Conservation (phyloP, 2,329 filamentous ascomycete species). For the Colletotrichum noveboracense region DNA sequence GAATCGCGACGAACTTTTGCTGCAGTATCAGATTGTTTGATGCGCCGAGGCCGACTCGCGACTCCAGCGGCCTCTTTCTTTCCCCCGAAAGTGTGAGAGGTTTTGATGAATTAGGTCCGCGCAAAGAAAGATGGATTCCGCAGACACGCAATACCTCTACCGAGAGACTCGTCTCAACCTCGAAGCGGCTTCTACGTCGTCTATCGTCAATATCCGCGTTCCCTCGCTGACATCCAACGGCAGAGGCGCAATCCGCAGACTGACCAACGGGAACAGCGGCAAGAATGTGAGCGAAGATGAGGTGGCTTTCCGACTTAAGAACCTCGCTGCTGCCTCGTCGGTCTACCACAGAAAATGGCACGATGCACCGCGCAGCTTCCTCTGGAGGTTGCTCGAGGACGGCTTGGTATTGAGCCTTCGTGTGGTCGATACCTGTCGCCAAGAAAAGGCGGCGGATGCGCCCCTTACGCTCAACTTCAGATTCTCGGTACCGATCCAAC, state of each 20-base stretch:
- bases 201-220: constrained; percentile 73
- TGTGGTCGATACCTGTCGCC: constrained; percentile 79
- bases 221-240: constrained; percentile 57
- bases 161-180: constrained; percentile 88
- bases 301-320: constrained; percentile 72
- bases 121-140: constrained; percentile 69
- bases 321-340: constrained; percentile 79
- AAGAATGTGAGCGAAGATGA: constrained; percentile 65
- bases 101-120: neutral
- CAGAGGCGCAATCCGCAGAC: constrained; percentile 41
- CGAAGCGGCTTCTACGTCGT: constrained; percentile 72
- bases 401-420: constrained; percentile 82
- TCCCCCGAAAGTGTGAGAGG: constrained; percentile 3
- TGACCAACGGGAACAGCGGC: constrained; percentile 34
- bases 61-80: constrained; percentile 7
- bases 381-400: constrained; percentile 89
- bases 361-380: constrained; percentile 80
- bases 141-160: constrained; percentile 72
- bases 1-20: constrained; percentile 17
- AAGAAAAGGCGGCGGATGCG: constrained; percentile 68
- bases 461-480: constrained; percentile 78
- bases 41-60: constrained; percentile 10
- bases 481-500: constrained; percentile 76
- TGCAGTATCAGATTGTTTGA: neutral
- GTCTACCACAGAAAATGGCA: constrained; percentile 84